phyloP scores from a whole-genome alignment of 2,329 filamentous ascomycete genomes.

The Ophiostoma himal-ulmi region DNA sequence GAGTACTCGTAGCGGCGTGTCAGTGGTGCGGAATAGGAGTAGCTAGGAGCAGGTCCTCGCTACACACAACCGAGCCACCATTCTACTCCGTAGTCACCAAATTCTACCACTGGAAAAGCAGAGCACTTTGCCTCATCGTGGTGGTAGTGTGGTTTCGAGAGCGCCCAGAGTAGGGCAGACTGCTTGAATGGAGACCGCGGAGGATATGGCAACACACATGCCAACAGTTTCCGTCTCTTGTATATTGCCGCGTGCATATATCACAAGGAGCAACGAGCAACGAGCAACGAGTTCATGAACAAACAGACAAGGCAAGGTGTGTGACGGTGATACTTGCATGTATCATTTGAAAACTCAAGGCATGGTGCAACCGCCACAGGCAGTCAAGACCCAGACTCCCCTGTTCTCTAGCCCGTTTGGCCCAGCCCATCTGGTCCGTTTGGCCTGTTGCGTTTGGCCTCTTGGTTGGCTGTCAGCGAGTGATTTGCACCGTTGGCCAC shows the following conservation, averaged over 20 bases:
- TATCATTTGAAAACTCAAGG: neutral
- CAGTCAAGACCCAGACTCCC: neutral
- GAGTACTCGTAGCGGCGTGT: neutral
- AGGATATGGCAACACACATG: neutral
- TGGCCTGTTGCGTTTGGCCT: neutral
- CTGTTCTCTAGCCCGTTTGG: neutral
- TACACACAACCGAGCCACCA: neutral
- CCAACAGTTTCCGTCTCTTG: neutral
- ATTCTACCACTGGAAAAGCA: neutral
- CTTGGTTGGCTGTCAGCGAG: neutral
- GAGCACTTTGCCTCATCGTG: neutral
- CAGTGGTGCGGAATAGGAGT: neutral
- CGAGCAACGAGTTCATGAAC: neutral
- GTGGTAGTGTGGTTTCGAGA: neutral
- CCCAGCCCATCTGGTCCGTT: neutral
- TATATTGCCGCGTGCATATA: no score
- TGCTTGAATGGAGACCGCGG: neutral
- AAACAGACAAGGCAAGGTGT: neutral
- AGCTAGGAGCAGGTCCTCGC: neutral
- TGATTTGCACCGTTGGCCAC: neutral
- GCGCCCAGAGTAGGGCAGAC: conserved; percentile 4
- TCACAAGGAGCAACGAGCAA: neutral
- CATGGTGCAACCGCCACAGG: neutral
- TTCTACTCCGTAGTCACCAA: neutral
- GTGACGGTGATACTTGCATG: neutral